Percentiles rank a stretch among this genome's conserved stretches.
Evolutionary conservation across 257 asterid species (phyloP).

Genomic region (Capsicum chinense): DNA sequence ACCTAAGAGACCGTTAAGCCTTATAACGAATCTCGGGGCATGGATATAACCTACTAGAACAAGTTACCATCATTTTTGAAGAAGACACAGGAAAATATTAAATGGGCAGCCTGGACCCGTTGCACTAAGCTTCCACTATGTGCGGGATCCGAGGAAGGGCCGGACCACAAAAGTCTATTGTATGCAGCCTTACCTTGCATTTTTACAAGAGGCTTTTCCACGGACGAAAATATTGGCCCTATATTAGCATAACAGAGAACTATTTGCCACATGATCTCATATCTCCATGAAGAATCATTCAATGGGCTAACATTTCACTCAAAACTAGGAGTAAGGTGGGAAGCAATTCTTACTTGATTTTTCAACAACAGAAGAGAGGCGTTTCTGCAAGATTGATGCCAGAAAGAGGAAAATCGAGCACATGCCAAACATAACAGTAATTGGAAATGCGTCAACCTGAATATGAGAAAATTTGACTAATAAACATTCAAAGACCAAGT

Average conservation of each 20-base stretch:
- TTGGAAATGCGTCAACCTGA: slow-evolving; percentile 91
- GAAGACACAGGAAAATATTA: background rate
- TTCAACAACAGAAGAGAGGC: slow-evolving; percentile 74
- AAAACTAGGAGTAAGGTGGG: background rate
- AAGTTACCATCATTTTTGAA: background rate
- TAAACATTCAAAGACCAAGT: background rate
- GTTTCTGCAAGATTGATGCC: slow-evolving; percentile 86
- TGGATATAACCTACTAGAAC: background rate
- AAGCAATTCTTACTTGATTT: slow-evolving; percentile 73
- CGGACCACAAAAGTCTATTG: background rate
- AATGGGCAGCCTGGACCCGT: background rate
- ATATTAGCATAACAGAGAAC: slow-evolving; percentile 19
- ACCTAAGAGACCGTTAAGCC: background rate
- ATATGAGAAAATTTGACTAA: slow-evolving; percentile 9
- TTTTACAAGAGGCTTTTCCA: background rate
- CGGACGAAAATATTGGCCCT: background rate
- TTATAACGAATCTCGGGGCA: background rate
- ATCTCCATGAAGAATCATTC: background rate
- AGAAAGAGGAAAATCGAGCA: slow-evolving; percentile 92
- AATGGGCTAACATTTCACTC: slow-evolving; percentile 15
- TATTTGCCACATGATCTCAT: background rate
- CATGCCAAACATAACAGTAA: slow-evolving; percentile 95
- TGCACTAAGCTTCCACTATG: background rate
- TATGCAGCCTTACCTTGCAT: background rate
- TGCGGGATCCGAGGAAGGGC: background rate